Evolutionary conservation across 2,329 filamentous ascomycete genomes (phyloP).

Genomic region (Fusarium irregulare): DNA sequence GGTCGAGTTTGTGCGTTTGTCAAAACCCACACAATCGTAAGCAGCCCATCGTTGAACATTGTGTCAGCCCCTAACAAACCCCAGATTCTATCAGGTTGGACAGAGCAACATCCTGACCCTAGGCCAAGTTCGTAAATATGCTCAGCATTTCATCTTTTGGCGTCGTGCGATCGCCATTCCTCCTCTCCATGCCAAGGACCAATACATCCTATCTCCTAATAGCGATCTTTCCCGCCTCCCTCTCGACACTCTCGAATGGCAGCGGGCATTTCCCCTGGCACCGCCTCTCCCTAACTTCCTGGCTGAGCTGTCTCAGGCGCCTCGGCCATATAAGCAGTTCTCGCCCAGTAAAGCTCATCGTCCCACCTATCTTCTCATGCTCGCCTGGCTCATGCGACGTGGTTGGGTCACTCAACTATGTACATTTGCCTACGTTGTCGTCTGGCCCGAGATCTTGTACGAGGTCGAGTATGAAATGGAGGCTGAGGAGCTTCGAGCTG

Average conservation of each 20-base stretch:
- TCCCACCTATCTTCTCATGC: slow-evolving; percentile 86
- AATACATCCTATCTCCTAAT: slow-evolving; percentile 92
- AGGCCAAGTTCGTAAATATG: slow-evolving; percentile 85
- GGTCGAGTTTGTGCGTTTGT: slow-evolving; percentile 83
- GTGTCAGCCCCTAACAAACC: background rate
- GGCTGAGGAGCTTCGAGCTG: slow-evolving; percentile 67
- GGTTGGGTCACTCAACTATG: slow-evolving; percentile 95
- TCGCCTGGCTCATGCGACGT: slow-evolving; percentile 92
- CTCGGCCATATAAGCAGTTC: slow-evolving; percentile 83
- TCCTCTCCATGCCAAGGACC: slow-evolving; percentile 88
- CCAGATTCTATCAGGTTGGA: slow-evolving; percentile 75
- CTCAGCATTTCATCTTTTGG: slow-evolving; percentile 96
- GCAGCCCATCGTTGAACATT: slow-evolving; percentile 39
- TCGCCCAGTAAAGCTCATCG: slow-evolving; percentile 91
- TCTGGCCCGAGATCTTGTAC: slow-evolving; percentile 83
- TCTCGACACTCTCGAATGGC: slow-evolving; percentile 77
- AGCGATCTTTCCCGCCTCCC: slow-evolving; percentile 80
- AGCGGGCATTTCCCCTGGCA: slow-evolving; percentile 82
- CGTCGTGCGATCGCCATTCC: slow-evolving; percentile 90
- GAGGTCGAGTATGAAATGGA: slow-evolving; percentile 80
- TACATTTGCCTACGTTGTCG: slow-evolving; percentile 89
- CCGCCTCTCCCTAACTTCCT: slow-evolving; percentile 88
- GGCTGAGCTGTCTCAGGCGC: slow-evolving; percentile 81
- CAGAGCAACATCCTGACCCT: slow-evolving; percentile 78
- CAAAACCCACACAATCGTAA: slow-evolving; percentile 73